Conservation (phyloP, 768 basidiomycete species). For the Lactarius trivialis region DNA sequence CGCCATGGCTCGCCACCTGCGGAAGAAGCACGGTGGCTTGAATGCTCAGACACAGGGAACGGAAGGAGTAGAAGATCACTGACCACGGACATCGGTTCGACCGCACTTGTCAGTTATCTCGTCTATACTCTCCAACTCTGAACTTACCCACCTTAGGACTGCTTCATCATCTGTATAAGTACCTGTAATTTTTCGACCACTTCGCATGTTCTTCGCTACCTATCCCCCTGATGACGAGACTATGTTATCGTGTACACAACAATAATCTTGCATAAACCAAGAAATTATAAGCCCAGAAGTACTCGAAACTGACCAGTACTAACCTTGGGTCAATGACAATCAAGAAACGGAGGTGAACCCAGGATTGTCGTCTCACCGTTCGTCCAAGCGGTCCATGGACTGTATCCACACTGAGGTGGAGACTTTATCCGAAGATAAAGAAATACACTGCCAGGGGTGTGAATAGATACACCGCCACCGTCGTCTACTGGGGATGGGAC, state of each 20-base stretch:
- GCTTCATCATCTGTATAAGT: neutral
- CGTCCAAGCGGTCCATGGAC: neutral
- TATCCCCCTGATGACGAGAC: neutral
- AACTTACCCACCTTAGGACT: neutral
- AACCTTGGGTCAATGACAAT: neutral
- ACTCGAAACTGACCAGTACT: too few relatives aligned
- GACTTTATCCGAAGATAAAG: neutral
- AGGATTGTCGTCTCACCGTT: neutral
- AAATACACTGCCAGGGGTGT: neutral
- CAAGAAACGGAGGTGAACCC: neutral
- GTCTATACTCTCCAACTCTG: neutral
- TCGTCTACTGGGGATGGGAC: neutral
- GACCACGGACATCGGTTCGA: neutral
- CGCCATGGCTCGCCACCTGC: conserved; percentile 16
- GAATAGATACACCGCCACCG: neutral
- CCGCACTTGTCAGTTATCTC: neutral
- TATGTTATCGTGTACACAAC: neutral
- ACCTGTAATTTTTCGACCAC: neutral
- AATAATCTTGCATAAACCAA: neutral
- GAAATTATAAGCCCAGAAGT: too few relatives aligned
- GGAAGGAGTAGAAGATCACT: neutral
- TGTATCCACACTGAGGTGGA: neutral
- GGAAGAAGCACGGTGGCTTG: conserved; percentile 17
- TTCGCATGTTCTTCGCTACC: neutral
- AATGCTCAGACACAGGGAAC: neutral